Conservation (phyloP, 768 basidiomycete species). For the Multifurca ochricompacta region DNA sequence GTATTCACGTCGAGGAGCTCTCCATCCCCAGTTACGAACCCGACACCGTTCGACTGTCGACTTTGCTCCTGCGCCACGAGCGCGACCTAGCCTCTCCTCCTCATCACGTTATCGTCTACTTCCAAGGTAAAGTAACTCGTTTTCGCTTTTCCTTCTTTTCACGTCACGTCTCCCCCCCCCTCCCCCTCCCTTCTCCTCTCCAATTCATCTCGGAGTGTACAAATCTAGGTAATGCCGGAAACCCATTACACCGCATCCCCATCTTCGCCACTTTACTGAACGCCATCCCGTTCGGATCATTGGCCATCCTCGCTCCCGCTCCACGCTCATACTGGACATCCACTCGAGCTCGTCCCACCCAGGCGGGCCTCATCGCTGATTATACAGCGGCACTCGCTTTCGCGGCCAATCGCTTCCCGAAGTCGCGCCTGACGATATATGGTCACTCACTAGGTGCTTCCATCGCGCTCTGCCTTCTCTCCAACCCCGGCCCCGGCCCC, state of each 20-base stretch:
- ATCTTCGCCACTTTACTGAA: conserved; percentile 32
- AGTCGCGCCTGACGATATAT: conserved; percentile 31
- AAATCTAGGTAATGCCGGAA: conserved; percentile 43
- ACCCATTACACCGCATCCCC: conserved; percentile 38
- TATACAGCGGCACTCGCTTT: conserved; percentile 31
- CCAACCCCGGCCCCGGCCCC: too few relatives aligned
- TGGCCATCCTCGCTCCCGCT: conserved; percentile 33
- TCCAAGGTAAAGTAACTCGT: conserved; percentile 30
- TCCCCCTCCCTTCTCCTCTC: neutral
- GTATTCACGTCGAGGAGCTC: conserved; percentile 27
- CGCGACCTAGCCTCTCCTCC: neutral
- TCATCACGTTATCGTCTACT: conserved; percentile 29
- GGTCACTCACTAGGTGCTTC: conserved; percentile 46
- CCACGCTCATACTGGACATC: conserved; percentile 48
- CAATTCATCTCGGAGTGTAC: neutral
- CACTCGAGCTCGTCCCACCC: conserved; percentile 31
- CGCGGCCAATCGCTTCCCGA: conserved; percentile 29
- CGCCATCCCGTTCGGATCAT: conserved; percentile 14
- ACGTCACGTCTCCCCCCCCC: too few relatives aligned
- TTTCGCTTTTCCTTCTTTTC: too few relatives aligned
- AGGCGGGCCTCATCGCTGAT: conserved; percentile 35
- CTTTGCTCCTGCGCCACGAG: conserved; percentile 24
- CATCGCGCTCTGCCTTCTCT: conserved; percentile 35
- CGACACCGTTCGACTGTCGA: conserved; percentile 21
- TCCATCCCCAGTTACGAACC: conserved; percentile 20